phyloP scores from a whole-genome alignment of 73 alveolate species.

The Vitrella brassicaformis region DNA sequence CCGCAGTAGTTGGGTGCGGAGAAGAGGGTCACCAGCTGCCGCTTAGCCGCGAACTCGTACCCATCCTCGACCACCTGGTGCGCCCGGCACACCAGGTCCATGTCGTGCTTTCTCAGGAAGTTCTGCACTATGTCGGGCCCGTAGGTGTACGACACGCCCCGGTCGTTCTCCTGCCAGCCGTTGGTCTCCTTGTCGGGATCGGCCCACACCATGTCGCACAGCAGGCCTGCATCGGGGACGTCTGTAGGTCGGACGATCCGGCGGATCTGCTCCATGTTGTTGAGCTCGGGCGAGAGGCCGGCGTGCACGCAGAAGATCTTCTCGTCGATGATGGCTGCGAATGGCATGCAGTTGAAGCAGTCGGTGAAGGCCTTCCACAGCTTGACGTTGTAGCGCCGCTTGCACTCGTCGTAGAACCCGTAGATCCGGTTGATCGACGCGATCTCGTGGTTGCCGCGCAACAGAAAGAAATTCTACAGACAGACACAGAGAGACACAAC shows the following conservation, averaged over 20 bases:
- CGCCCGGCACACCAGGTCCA: slow-evolving; percentile 39
- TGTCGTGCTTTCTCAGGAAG: slow-evolving; percentile 5
- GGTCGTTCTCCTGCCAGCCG: slow-evolving; percentile 89
- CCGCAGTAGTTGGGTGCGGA: slow-evolving; percentile 96
- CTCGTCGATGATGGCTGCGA: slow-evolving; percentile 92
- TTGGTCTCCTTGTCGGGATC: slow-evolving; percentile 77
- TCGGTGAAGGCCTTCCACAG: slow-evolving; percentile 97
- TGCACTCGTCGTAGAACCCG: slow-evolving; percentile 98
- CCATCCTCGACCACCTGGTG: slow-evolving; percentile 72
- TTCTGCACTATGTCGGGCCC: slow-evolving; percentile 6
- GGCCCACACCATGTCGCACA: slow-evolving; percentile 93
- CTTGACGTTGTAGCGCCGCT: slow-evolving; percentile 47
- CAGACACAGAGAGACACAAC: background rate
- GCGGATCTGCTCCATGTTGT: slow-evolving; percentile 73
- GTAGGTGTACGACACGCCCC: slow-evolving; percentile 20
- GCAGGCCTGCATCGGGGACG: slow-evolving; percentile 93
- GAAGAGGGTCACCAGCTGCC: slow-evolving; percentile 87
- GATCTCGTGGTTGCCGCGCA: slow-evolving; percentile 82
- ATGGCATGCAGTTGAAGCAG: slow-evolving; percentile 96
- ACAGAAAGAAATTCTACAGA: slow-evolving; percentile 52
- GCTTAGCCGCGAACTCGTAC: slow-evolving; percentile 90
- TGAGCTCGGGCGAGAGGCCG: slow-evolving; percentile 91
- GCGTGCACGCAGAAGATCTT: slow-evolving; percentile 97
- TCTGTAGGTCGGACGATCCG: slow-evolving; percentile 94
- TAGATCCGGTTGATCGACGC: slow-evolving; percentile 93